Percentiles rank a stretch among this genome's conserved stretches.
Evolutionary conservation across 176 grass and related monocot species (phyloP).

Genomic region (Zea luxurians): DNA sequence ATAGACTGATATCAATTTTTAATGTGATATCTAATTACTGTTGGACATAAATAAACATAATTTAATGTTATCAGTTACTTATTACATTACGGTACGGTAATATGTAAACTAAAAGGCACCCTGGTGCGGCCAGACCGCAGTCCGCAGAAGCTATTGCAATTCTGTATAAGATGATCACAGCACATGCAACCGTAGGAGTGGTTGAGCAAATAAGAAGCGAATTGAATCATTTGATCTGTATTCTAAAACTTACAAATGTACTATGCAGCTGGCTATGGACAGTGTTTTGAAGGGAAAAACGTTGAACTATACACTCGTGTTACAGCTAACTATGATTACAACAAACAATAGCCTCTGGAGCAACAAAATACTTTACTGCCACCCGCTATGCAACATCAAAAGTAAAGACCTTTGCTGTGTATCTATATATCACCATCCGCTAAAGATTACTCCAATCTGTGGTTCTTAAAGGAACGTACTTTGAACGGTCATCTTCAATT

Average conservation of each 20-base stretch:
- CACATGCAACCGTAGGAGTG: background rate
- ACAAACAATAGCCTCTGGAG: conserved; percentile 41
- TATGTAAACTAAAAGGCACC: too few relatives aligned
- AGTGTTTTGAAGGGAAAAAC: conserved; percentile 1
- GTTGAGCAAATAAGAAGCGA: background rate
- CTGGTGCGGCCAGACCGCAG: background rate
- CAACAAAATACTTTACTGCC: conserved; percentile 49
- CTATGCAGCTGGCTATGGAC: conserved; percentile 34
- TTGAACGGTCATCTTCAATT: conserved; percentile 50
- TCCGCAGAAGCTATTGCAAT: background rate
- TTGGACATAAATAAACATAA: too few relatives aligned
- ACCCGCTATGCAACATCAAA: conserved; percentile 49
- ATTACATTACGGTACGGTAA: too few relatives aligned
- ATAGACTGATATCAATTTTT: too few relatives aligned
- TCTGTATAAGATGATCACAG: background rate
- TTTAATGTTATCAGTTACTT: too few relatives aligned
- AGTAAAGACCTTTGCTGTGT: conserved; percentile 55
- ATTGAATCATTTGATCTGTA: conserved; percentile 24
- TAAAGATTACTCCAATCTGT: conserved; percentile 63
- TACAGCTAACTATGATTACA: conserved; percentile 44
- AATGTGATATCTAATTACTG: too few relatives aligned
- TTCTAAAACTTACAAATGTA: conserved; percentile 52
- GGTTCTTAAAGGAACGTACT: conserved; percentile 63
- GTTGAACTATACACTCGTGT: conserved; percentile 55
- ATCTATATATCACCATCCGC: conserved; percentile 50